Conservation (phyloP, 108 stramenopile species). For the Cyclotella atomus region DNA sequence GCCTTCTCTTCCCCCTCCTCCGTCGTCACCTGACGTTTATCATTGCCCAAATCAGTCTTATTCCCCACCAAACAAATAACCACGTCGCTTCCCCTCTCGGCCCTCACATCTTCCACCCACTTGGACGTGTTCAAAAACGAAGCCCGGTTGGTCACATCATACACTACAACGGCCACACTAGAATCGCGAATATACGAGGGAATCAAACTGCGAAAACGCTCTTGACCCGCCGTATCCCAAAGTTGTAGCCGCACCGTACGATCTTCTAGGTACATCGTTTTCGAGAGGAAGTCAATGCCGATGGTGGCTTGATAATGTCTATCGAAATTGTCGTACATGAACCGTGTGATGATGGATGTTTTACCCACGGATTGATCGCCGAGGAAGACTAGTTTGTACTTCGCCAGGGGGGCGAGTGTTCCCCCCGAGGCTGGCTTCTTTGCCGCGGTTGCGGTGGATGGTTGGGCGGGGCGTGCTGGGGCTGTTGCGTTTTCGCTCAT, state of each 20-base stretch:
- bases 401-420: slow-evolving; percentile 88
- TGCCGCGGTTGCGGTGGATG: slow-evolving; percentile 16
- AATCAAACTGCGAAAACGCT: slow-evolving; percentile 93
- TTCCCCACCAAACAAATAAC: slow-evolving; percentile 99
- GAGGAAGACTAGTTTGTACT: slow-evolving; percentile 99
- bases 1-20: slow-evolving; percentile 99
- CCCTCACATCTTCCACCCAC: slow-evolving; percentile 99
- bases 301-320: slow-evolving; percentile 99
- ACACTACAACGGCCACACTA: slow-evolving; percentile 97
- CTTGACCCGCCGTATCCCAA: slow-evolving; percentile 99
- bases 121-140: slow-evolving; percentile 97
- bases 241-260: slow-evolving; percentile 98
- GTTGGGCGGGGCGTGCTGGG: slow-evolving; percentile 23
- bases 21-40: slow-evolving; percentile 94
- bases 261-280: slow-evolving; percentile 98
- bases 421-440: slow-evolving; percentile 34
- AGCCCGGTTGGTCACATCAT: slow-evolving; percentile 97
- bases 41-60: slow-evolving; percentile 98
- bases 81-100: slow-evolving; percentile 97
- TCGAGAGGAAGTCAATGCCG: slow-evolving; percentile 99
- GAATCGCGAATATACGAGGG: slow-evolving; percentile 99
- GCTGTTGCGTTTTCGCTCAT: slow-evolving; percentile 25
- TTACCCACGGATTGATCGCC: slow-evolving; percentile 99
- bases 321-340: slow-evolving; percentile 97
- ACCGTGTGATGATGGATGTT: slow-evolving; percentile 98